Conservation (phyloP, 108 stramenopile genomes). For the Parietichytrium sp. region DNA sequence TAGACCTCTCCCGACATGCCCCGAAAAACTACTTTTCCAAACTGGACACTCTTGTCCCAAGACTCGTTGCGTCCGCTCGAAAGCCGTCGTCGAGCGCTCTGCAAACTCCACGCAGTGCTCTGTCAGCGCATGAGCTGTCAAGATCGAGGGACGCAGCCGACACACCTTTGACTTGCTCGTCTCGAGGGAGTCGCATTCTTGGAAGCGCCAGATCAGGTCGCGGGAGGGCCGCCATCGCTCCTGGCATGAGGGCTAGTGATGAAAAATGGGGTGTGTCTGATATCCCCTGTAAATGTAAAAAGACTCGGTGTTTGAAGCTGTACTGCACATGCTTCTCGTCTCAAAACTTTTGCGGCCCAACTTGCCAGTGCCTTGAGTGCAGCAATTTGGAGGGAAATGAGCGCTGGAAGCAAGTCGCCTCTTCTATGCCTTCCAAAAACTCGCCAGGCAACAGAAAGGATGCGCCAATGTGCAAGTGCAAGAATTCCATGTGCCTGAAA, state of each 20-base stretch:
- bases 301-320: slow-evolving; percentile 90
- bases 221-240: too few relatives aligned
- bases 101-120: too few relatives aligned
- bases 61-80: too few relatives aligned
- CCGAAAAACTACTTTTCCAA: too few relatives aligned
- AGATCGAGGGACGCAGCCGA: too few relatives aligned
- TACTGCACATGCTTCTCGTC: slow-evolving; percentile 95
- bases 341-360: slow-evolving; percentile 64
- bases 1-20: too few relatives aligned
- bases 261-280: background rate
- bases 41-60: too few relatives aligned
- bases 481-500: slow-evolving; percentile 85
- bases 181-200: too few relatives aligned
- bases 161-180: too few relatives aligned
- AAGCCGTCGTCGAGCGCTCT: too few relatives aligned
- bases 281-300: slow-evolving; percentile 84
- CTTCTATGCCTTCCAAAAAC: slow-evolving; percentile 72
- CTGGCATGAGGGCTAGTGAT: background rate
- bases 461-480: slow-evolving; percentile 88
- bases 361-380: slow-evolving; percentile 86
- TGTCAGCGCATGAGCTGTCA: too few relatives aligned
- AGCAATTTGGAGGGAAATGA: slow-evolving; percentile 76
- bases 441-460: slow-evolving; percentile 71
- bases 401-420: slow-evolving; percentile 78
- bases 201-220: too few relatives aligned